Percentiles rank a stretch among this genome's conserved stretches.
These are phyloP conservation scores for Nothomitra cinnamomea DNA, from an alignment of 2,329 filamentous ascomycete genomes.

Conservation along the genomic window DNA sequence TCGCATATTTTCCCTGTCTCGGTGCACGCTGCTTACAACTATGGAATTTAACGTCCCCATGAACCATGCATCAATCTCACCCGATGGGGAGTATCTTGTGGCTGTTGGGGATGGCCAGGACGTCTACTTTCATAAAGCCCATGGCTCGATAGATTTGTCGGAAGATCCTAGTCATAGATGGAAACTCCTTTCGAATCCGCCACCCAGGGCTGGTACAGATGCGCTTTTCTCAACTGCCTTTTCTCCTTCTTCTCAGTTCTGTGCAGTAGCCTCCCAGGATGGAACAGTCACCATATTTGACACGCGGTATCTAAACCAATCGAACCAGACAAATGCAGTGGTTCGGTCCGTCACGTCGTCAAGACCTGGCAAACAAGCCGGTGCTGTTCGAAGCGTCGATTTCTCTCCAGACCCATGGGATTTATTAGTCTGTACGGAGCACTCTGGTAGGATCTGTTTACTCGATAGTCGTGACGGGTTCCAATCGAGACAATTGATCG, in stretches of 20 bases:
- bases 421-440: slow-evolving; percentile 84
- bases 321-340: slow-evolving; percentile 29
- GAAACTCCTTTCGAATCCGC: neutral
- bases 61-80: slow-evolving; percentile 88
- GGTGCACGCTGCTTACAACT: slow-evolving; percentile 49
- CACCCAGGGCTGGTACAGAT: slow-evolving; percentile 11
- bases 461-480: slow-evolving; percentile 55
- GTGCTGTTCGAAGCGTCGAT: slow-evolving; percentile 77
- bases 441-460: slow-evolving; percentile 58
- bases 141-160: neutral
- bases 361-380: slow-evolving; percentile 46
- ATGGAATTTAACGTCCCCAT: slow-evolving; percentile 68
- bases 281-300: slow-evolving; percentile 30
- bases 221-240: slow-evolving; percentile 32
- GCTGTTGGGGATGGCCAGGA: slow-evolving; percentile 53
- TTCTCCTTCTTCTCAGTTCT: slow-evolving; percentile 30
- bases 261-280: slow-evolving; percentile 32
- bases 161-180: slow-evolving; percentile 1
- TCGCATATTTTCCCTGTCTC: slow-evolving; percentile 59
- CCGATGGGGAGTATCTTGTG: slow-evolving; percentile 62
- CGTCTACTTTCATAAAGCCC: slow-evolving; percentile 57
- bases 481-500: slow-evolving; percentile 48
- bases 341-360: slow-evolving; percentile 66
- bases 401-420: slow-evolving; percentile 86
- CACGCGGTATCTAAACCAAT: neutral